These are phyloP conservation scores for Morella rubra DNA, from an alignment of 306 rosid genomes.

Conservation along the genomic window DNA sequence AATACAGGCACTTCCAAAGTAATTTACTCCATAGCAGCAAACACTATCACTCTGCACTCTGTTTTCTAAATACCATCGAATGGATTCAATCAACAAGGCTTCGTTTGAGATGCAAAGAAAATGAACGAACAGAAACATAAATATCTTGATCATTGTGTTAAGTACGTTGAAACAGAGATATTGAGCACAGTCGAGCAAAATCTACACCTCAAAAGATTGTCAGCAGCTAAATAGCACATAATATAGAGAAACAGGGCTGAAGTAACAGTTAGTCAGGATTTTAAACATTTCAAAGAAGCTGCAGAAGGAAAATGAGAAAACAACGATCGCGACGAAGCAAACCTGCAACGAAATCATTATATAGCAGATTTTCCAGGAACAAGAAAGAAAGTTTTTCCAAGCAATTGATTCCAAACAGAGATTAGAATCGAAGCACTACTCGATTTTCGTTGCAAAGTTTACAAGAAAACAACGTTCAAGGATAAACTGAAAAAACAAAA, in stretches of 20 bases:
- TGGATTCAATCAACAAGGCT: neutral
- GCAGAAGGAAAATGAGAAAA: neutral
- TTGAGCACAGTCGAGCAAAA: neutral
- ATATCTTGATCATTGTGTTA: neutral
- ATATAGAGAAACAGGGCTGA: neutral
- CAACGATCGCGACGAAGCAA: neutral
- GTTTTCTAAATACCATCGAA: neutral
- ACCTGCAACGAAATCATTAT: neutral
- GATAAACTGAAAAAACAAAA: neutral
- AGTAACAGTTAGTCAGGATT: neutral
- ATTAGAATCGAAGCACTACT: neutral
- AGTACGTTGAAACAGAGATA: neutral
- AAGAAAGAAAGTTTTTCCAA: neutral
- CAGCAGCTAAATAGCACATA: neutral
- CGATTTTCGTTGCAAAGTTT: neutral
- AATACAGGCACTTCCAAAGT: neutral
- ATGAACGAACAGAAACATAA: neutral
- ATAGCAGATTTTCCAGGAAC: neutral
- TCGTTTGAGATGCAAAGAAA: neutral
- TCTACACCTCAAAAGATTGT: neutral
- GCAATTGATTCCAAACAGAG: neutral
- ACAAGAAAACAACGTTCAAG: neutral
- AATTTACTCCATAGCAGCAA: neutral
- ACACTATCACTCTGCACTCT: neutral
- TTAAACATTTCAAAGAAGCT: neutral